These are phyloP conservation scores for Solanum peruvianum DNA, from an alignment of 257 asterid species.

Conservation along the genomic window DNA sequence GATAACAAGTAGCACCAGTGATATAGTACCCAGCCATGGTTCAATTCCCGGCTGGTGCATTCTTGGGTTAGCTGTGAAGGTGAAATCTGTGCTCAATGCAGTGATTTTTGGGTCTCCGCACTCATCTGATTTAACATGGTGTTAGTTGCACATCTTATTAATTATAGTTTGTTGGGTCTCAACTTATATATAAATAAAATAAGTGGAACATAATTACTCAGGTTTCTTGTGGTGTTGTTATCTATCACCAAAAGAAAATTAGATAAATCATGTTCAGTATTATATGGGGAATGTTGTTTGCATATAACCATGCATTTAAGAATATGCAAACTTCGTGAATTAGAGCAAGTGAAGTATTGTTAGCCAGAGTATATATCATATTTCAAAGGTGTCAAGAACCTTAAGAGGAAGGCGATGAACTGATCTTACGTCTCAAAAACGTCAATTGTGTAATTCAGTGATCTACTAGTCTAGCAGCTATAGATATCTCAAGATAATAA, in stretches of 20 bases:
- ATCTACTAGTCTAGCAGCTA: not conserved
- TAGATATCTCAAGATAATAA: not conserved
- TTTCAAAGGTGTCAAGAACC: not conserved
- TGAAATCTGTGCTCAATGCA: not conserved
- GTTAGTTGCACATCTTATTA: too few species aligned
- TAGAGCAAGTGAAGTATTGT: not conserved
- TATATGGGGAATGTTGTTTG: not conserved
- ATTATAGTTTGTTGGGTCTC: too few species aligned
- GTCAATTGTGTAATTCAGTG: not conserved
- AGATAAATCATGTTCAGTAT: too few species aligned
- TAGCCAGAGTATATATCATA: not conserved
- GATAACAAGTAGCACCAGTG: not conserved
- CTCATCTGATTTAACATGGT: not conserved
- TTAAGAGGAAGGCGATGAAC: not conserved
- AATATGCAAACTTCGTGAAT: not conserved
- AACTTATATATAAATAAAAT: too few species aligned
- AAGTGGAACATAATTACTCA: too few species aligned
- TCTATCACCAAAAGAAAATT: too few species aligned
- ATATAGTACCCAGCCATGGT: conserved; percentile 25
- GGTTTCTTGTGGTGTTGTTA: too few species aligned
- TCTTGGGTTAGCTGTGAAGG: not conserved
- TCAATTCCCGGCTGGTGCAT: conserved; percentile 89
- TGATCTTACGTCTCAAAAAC: not conserved
- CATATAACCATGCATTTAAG: not conserved
- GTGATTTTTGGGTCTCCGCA: not conserved